Conservation (phyloP, 148 eudicot species). For the Vaccinium myrtillus region DNA sequence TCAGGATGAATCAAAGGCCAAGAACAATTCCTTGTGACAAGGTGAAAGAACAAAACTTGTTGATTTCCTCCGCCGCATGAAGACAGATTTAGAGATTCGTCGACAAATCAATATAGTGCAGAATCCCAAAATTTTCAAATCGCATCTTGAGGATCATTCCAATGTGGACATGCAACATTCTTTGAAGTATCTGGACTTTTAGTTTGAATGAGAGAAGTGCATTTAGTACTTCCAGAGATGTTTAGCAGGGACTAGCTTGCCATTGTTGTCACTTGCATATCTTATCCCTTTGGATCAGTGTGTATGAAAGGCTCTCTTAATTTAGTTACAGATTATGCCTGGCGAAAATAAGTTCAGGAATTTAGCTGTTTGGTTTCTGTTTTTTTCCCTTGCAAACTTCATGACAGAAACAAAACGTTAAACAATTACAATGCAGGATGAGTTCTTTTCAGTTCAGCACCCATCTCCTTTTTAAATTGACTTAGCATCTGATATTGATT, state of each 20-base stretch:
- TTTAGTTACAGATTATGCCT: neutral
- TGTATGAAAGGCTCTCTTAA: no score
- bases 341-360: neutral
- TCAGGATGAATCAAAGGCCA: no score
- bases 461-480: neutral
- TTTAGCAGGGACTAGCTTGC: neutral
- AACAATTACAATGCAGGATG: neutral
- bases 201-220: neutral
- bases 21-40: no score
- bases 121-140: no score
- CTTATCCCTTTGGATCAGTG: neutral
- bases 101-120: no score
- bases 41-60: no score
- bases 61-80: no score
- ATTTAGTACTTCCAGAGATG: neutral
- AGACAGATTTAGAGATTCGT: no score
- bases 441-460: conserved; percentile 1
- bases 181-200: neutral
- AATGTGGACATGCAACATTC: neutral
- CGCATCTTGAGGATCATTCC: neutral
- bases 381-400: neutral
- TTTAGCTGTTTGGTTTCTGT: neutral
- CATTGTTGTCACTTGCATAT: neutral
- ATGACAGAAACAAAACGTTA: neutral
- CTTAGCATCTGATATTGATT: neutral